Percentiles rank a stretch among this genome's conserved stretches.
These are phyloP conservation scores for Erodium texanum DNA, from an alignment of 441 rosid genomes.

Conservation along the genomic window DNA sequence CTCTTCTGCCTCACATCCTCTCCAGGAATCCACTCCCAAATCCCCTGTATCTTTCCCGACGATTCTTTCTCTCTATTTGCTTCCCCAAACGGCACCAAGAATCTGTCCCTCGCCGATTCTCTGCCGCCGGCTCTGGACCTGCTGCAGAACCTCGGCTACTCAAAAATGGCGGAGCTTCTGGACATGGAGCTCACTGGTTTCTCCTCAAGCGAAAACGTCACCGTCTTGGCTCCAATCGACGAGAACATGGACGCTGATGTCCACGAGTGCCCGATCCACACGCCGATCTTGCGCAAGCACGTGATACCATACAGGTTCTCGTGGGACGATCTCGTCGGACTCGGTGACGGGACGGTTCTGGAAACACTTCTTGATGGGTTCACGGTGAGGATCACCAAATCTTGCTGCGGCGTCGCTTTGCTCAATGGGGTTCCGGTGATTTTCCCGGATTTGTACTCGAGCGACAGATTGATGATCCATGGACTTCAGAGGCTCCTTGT, in stretches of 20 bases:
- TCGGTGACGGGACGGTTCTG: not conserved
- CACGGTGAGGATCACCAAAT: not conserved
- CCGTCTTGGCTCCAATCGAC: not conserved
- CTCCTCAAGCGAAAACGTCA: not conserved
- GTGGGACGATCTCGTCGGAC: not conserved
- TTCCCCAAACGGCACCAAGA: not conserved
- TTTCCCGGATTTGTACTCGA: not conserved
- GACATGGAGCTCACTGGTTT: not conserved
- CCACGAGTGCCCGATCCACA: not conserved
- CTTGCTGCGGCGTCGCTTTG: conserved; percentile 2
- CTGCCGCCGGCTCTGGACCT: not conserved
- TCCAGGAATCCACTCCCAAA: not conserved
- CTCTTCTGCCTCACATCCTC: conserved; percentile 2
- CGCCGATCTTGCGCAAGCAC: conserved; percentile 4
- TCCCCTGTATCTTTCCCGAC: too few species aligned
- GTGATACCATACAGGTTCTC: not conserved
- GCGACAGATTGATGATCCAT: not conserved
- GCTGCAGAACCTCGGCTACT: not conserved
- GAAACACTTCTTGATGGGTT: not conserved
- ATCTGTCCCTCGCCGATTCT: not conserved
- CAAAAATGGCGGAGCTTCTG: not conserved
- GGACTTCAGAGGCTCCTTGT: conserved; percentile 1
- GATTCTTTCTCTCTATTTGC: too few species aligned
- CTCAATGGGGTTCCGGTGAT: conserved; percentile 1
- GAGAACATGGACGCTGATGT: not conserved